phyloP scores from a whole-genome alignment of 495 filamentous ascomycete species.

The Daldinia caldariorum region DNA sequence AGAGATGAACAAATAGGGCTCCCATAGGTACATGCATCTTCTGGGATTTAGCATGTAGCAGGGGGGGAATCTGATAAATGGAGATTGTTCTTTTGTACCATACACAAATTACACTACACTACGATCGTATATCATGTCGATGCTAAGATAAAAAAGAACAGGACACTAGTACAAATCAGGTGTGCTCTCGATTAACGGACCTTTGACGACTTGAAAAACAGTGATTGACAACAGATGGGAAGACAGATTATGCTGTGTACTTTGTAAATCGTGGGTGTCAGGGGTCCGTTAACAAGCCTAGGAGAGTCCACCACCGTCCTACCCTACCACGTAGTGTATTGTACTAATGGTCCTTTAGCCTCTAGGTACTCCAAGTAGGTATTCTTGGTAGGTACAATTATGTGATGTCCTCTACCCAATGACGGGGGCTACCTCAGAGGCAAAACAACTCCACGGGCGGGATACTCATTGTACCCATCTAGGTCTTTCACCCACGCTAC shows the following conservation, averaged over 20 bases:
- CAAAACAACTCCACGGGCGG: slow-evolving; percentile 4
- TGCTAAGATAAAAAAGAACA: slow-evolving; percentile 10
- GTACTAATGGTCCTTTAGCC: not conserved
- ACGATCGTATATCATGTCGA: not conserved
- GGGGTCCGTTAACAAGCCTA: not conserved
- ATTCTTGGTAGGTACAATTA: not conserved
- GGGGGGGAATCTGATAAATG: not conserved
- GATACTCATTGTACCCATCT: slow-evolving; percentile 5
- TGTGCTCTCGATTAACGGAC: not conserved
- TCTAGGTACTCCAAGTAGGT: not conserved
- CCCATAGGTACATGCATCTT: slow-evolving; percentile 26
- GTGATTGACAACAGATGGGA: slow-evolving; percentile 2
- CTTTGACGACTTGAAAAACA: slow-evolving; percentile 9
- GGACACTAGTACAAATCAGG: slow-evolving; percentile 8
- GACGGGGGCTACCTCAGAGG: not conserved
- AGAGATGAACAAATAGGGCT: slow-evolving; percentile 11
- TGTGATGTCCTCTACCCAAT: slow-evolving; percentile 4
- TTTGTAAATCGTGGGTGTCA: slow-evolving; percentile 15
- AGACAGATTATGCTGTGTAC: slow-evolving; percentile 16
- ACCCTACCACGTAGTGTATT: not conserved
- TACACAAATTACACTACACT: slow-evolving; percentile 1
- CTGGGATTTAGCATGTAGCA: slow-evolving; percentile 31
- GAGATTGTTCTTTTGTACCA: not conserved
- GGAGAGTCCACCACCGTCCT: not conserved
- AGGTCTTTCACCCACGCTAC: slow-evolving; percentile 12